These are phyloP conservation scores for Calycina herbarum DNA, from an alignment of 2,329 filamentous ascomycete genomes.

Conservation along the genomic window DNA sequence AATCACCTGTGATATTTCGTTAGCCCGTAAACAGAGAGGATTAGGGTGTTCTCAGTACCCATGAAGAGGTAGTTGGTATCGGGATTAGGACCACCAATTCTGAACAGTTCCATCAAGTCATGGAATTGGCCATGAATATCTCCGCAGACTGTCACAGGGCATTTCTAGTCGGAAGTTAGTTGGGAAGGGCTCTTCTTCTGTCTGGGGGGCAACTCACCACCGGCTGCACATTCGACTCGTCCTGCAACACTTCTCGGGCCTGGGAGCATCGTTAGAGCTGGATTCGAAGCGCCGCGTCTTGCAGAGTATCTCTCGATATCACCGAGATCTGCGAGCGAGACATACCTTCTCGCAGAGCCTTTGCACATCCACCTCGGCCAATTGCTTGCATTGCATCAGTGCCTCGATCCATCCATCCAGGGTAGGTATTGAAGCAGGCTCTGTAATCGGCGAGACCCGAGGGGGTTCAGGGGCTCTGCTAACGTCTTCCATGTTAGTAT, in stretches of 20 bases:
- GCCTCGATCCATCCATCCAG: conserved; percentile 98
- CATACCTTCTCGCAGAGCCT: conserved; percentile 95
- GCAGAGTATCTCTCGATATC: conserved; percentile 2
- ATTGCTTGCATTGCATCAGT: conserved; percentile 98
- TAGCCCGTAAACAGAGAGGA: conserved; percentile 21
- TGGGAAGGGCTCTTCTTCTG: conserved; percentile 32
- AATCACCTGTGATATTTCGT: conserved; percentile 67
- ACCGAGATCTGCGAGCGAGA: conserved; percentile 30
- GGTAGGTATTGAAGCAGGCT: conserved; percentile 87
- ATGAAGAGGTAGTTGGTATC: conserved; percentile 99
- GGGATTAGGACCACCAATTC: conserved; percentile 95
- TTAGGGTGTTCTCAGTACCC: conserved; percentile 55
- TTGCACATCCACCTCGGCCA: conserved; percentile 91
- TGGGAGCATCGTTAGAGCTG: conserved; percentile 41
- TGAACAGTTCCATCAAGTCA: conserved; percentile 99
- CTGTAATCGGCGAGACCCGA: conserved; percentile 72
- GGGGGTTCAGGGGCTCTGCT: conserved; percentile 78
- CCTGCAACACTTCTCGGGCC: conserved; percentile 94
- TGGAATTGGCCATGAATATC: conserved; percentile 99
- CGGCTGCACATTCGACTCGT: conserved; percentile 98
- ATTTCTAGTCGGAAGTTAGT: conserved; percentile 65
- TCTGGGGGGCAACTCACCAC: conserved; percentile 65
- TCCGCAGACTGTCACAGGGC: conserved; percentile 96
- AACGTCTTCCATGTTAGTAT: conserved; percentile 99
- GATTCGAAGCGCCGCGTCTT: not conserved